Percentiles rank a stretch among this genome's conserved stretches.
phyloP scores from a whole-genome alignment of 768 basidiomycete species.

The Leucosporidium scottii region DNA sequence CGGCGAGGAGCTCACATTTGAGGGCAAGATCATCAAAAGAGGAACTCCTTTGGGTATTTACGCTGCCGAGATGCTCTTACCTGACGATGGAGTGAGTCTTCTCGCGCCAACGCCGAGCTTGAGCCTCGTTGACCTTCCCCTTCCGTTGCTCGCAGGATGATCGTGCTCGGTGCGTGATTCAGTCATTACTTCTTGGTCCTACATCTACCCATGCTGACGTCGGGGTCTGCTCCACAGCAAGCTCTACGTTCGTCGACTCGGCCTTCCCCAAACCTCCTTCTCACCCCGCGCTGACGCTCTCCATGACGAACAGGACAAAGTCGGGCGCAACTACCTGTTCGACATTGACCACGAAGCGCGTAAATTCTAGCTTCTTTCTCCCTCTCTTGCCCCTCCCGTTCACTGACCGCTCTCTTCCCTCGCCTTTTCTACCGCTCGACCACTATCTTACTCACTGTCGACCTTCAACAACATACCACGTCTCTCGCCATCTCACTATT shows the following conservation, averaged over 20 bases:
- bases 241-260: background rate
- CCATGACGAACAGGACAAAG: too few species aligned
- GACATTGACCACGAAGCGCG: constrained; percentile 12
- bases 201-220: too few species aligned
- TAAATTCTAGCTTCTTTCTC: background rate
- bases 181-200: too few species aligned
- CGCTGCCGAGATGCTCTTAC: constrained; percentile 12
- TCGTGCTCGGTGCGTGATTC: too few species aligned
- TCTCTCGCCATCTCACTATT: background rate
- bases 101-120: background rate
- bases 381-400: background rate
- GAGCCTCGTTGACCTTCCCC: background rate
- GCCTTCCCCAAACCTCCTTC: too few species aligned
- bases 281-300: too few species aligned
- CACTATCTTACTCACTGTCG: too few species aligned
- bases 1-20: too few species aligned
- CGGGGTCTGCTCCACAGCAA: too few species aligned
- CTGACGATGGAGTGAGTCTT: background rate
- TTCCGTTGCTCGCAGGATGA: too few species aligned
- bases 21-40: background rate
- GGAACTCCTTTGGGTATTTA: constrained; percentile 18
- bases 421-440: too few species aligned
- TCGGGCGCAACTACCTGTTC: constrained; percentile 16
- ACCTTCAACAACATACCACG: too few species aligned
- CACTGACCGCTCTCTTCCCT: background rate